Percentiles rank a stretch among this genome's conserved stretches.
These are phyloP conservation scores for Brassica cretica DNA, from an alignment of 345 rosid species.

Conservation along the genomic window DNA sequence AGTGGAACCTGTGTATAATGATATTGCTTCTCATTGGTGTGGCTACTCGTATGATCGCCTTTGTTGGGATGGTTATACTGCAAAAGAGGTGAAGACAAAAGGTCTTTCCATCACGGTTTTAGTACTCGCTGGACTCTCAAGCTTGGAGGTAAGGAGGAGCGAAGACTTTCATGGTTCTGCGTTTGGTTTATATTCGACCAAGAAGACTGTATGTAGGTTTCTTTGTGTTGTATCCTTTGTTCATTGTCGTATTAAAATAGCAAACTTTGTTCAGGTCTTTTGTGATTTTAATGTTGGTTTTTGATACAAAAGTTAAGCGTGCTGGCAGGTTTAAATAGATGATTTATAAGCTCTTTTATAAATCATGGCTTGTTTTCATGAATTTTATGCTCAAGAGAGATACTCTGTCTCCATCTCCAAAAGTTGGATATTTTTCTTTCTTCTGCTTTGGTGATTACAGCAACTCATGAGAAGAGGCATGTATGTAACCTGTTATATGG, in stretches of 20 bases:
- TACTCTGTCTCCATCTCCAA: background rate
- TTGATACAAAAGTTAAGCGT: background rate
- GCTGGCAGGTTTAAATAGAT: background rate
- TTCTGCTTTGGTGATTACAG: background rate
- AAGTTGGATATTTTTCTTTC: background rate
- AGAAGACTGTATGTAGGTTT: slow-evolving; percentile 5
- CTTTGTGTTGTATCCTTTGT: slow-evolving; percentile 10
- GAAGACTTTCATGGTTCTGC: background rate
- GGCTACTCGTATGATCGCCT: slow-evolving; percentile 55
- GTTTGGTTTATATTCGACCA: slow-evolving; percentile 1
- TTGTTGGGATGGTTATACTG: slow-evolving; percentile 61
- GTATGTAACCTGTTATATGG: background rate
- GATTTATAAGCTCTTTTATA: background rate
- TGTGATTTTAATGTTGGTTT: background rate
- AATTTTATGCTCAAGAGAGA: background rate
- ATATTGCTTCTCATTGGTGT: slow-evolving; percentile 58
- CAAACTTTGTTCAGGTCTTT: slow-evolving; percentile 14
- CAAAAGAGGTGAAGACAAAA: slow-evolving; percentile 58
- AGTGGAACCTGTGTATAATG: slow-evolving; percentile 58
- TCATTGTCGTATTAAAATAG: background rate
- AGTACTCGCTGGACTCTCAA: background rate
- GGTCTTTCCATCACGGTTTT: background rate
- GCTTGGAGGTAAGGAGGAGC: background rate
- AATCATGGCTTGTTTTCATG: background rate
- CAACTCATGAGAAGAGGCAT: background rate